Conservation (phyloP, 768 basidiomycete genomes). For the Boletus patriciae region DNA sequence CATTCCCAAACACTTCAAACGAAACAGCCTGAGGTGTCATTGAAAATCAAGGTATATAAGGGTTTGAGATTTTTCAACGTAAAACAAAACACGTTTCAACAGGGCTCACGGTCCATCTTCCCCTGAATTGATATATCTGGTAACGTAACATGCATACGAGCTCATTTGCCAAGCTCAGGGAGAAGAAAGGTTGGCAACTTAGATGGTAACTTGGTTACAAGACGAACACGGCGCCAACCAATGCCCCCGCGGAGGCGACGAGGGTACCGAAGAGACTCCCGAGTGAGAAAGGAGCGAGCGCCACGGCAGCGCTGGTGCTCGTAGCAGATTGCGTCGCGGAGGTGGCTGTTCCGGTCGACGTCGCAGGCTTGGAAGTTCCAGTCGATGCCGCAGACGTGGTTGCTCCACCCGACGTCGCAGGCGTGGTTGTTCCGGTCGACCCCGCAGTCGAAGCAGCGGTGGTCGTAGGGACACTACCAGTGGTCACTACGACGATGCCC, state of each 20-base stretch:
- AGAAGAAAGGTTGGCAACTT: not conserved
- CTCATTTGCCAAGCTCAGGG: not conserved
- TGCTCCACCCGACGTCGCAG: not conserved
- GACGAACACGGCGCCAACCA: slow-evolving; percentile 27
- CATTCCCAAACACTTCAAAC: not conserved
- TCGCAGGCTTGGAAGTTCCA: not conserved
- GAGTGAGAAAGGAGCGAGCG: slow-evolving; percentile 20
- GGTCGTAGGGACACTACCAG: not conserved
- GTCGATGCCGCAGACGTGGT: not conserved
- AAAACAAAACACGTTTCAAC: slow-evolving; percentile 5
- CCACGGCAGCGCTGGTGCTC: slow-evolving; percentile 18
- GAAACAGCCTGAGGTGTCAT: not conserved
- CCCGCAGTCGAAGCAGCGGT: not conserved
- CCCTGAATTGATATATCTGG: not conserved
- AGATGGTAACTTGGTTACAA: slow-evolving; percentile 10
- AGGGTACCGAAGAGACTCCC: slow-evolving; percentile 20
- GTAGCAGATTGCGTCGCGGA: not conserved
- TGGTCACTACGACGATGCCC: not conserved
- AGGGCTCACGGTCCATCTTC: not conserved
- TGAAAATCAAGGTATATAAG: too few species aligned
- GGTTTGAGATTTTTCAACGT: not conserved
- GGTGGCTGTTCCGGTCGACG: not conserved
- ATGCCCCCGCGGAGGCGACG: slow-evolving; percentile 26
- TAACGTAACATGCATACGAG: not conserved
- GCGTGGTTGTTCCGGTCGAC: not conserved